Conservation (phyloP, 2,329 filamentous ascomycete species). For the Cephalotrichum gorgonifer region DNA sequence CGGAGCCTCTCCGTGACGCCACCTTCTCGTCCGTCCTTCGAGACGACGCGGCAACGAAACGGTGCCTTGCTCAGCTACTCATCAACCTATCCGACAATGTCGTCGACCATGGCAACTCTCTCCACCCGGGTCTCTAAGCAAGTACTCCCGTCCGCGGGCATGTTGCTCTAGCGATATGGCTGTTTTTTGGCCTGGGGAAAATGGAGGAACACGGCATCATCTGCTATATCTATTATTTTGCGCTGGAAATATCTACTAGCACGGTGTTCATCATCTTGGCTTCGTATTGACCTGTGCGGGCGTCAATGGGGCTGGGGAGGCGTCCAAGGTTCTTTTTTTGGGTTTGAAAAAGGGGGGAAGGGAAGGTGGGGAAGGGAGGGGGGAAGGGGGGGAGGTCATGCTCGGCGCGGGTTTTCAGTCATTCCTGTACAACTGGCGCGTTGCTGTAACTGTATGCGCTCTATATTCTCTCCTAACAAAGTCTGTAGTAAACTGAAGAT, state of each 20-base stretch:
- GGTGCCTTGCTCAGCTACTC: slow-evolving; percentile 90
- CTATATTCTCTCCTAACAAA: too few relatives aligned
- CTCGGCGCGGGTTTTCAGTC: neutral
- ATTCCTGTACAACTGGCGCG: too few relatives aligned
- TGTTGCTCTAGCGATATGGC: neutral
- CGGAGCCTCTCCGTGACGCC: slow-evolving; percentile 94
- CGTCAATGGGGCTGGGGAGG: neutral
- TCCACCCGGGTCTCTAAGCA: slow-evolving; percentile 6
- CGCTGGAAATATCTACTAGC: neutral
- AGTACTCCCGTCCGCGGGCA: neutral
- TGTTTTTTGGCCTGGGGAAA: neutral
- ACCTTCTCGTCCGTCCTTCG: slow-evolving; percentile 95
- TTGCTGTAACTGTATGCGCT: too few relatives aligned
- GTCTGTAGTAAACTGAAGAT: too few relatives aligned
- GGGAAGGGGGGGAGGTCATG: too few relatives aligned
- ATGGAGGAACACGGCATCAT: neutral
- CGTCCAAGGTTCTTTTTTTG: neutral
- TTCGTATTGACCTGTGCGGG: neutral
- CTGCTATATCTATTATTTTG: neutral
- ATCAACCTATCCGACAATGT: slow-evolving; percentile 94
- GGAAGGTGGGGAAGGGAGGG: too few relatives aligned
- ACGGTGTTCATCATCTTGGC: neutral
- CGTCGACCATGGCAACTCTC: slow-evolving; percentile 33
- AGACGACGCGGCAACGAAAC: slow-evolving; percentile 94
- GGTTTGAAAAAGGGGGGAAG: too few relatives aligned